Percentiles rank a stretch among this genome's conserved stretches.
Conservation (phyloP, 345 rosid species). For the Eucalyptus urophylla region DNA sequence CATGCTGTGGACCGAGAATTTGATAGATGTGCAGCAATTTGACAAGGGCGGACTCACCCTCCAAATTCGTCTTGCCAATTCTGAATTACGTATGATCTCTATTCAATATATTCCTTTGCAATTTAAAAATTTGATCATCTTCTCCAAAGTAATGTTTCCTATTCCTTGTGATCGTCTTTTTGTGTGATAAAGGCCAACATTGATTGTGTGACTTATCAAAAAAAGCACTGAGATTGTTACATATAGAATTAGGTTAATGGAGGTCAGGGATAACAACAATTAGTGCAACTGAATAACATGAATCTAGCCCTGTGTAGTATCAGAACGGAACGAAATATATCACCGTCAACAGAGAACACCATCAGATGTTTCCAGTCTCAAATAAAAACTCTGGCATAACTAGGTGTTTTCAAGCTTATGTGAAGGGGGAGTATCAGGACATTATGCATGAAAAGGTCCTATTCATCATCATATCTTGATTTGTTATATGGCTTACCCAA, state of each 20-base stretch:
- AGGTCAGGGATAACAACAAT: background rate
- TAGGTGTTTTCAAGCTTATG: background rate
- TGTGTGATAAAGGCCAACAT: background rate
- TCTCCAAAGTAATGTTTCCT: background rate
- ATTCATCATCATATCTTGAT: background rate
- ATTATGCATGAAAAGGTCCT: background rate
- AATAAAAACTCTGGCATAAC: background rate
- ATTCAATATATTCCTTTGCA: background rate
- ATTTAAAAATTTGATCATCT: background rate
- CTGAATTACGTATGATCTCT: constrained; percentile 42
- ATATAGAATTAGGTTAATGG: background rate
- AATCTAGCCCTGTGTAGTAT: background rate
- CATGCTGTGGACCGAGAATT: constrained; percentile 43
- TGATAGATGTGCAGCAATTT: constrained; percentile 49
- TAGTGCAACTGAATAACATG: background rate
- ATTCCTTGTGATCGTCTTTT: background rate
- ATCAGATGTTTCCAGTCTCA: background rate
- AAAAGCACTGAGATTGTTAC: background rate
- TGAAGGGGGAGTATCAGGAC: background rate
- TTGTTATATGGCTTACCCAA: background rate
- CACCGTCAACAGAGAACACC: background rate
- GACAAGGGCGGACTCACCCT: constrained; percentile 15
- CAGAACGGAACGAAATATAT: background rate
- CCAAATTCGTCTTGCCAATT: constrained; percentile 38
- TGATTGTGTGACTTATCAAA: background rate